A percentile compares a stretch with the other conserved stretches of the same genome.
Conservation (phyloP, 129 eudicot species). For the Lactuca sativa region DNA sequence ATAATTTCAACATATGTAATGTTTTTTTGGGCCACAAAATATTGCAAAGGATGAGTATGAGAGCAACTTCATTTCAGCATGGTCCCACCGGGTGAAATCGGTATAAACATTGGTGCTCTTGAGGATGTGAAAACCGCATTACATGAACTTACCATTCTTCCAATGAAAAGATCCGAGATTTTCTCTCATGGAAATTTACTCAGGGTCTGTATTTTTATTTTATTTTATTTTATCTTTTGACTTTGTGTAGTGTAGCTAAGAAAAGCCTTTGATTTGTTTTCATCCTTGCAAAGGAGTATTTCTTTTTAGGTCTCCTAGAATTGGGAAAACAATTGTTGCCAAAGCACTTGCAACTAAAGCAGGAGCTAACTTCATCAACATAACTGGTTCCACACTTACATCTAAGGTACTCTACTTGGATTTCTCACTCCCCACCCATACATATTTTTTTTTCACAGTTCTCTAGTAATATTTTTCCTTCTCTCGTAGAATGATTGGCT, state of each 20-base stretch:
- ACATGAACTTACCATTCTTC: conserved; percentile 92
- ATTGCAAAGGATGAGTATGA: conserved; percentile 97
- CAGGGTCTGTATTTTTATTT: conserved; percentile 56
- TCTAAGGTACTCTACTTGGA: conserved; percentile 62
- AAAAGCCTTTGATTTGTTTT: conserved; percentile 5
- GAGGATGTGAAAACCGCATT: conserved; percentile 92
- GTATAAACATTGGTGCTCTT: conserved; percentile 96
- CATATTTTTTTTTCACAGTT: no score
- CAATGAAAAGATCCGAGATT: conserved; percentile 97
- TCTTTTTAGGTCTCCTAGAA: conserved; percentile 94
- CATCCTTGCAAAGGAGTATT: background rate
- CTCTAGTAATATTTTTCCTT: conserved; percentile 4
- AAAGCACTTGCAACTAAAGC: conserved; percentile 99
- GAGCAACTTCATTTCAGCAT: conserved; percentile 92
- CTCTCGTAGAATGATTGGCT: background rate
- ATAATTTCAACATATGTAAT: no score
- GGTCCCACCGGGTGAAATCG: conserved; percentile 95
- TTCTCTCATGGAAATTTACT: conserved; percentile 89
- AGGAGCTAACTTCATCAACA: conserved; percentile 94
- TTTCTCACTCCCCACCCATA: no score
- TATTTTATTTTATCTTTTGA: background rate
- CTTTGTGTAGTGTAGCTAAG: no score
- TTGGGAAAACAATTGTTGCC: conserved; percentile 98
- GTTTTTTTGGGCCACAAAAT: conserved; percentile 71
- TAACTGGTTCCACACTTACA: conserved; percentile 95